A percentile compares a stretch with the other conserved stretches of the same genome.
These are phyloP conservation scores for Amanita jacksonii DNA, from an alignment of 768 basidiomycete genomes.

Conservation along the genomic window DNA sequence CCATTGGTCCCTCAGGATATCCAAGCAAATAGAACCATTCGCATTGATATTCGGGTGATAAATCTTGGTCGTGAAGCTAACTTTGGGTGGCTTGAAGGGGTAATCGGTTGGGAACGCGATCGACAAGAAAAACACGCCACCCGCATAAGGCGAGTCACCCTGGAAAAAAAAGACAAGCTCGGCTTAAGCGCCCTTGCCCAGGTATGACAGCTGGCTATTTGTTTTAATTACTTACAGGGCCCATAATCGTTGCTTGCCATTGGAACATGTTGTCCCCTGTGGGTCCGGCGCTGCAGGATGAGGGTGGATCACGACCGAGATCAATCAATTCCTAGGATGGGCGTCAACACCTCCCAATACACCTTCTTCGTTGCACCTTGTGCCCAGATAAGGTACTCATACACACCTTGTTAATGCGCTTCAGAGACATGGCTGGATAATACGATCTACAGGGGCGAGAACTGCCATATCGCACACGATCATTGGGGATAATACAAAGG, in stretches of 20 bases:
- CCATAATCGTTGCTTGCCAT: constrained; percentile 99
- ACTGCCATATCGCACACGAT: constrained; percentile 34
- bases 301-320: constrained; percentile 98
- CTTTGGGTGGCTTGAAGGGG: constrained; percentile 99
- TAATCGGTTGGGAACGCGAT: constrained; percentile 96
- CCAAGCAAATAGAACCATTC: constrained; percentile 97
- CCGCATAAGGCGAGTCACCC: constrained; percentile 97
- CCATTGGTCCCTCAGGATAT: constrained; percentile 99
- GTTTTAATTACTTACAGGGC: constrained; percentile 74
- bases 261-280: constrained; percentile 98
- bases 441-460: constrained; percentile 19
- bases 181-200: constrained; percentile 20
- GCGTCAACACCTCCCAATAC: constrained; percentile 6
- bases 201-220: constrained; percentile 3
- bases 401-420: constrained; percentile 97
- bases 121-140: constrained; percentile 97
- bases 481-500: constrained; percentile 12
- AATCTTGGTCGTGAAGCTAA: constrained; percentile 99
- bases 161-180: constrained; percentile 27
- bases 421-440: constrained; percentile 71
- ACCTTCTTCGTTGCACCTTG: constrained; percentile 10
- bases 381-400: constrained; percentile 8
- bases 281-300: constrained; percentile 98
- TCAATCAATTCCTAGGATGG: constrained; percentile 86
- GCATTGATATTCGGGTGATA: constrained; percentile 99